These are phyloP conservation scores for Rhododendron vialii DNA, from an alignment of 148 eudicot species.

Conservation along the genomic window DNA sequence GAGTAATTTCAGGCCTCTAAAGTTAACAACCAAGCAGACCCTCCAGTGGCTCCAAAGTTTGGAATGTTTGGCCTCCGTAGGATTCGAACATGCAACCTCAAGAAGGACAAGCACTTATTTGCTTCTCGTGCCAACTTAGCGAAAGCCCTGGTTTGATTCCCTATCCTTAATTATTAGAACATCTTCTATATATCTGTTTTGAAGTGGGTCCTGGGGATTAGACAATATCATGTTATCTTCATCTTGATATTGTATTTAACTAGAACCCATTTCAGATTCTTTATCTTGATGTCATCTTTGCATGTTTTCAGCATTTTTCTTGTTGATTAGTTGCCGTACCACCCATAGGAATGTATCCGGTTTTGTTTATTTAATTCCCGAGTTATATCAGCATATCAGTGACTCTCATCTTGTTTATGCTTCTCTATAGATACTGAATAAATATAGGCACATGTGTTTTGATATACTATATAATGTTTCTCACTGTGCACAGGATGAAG, in stretches of 20 bases:
- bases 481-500: neutral
- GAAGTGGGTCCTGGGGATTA: neutral
- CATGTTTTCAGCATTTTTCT: neutral
- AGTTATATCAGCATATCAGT: neutral
- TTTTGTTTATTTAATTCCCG: neutral
- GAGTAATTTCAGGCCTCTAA: no score
- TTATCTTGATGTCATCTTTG: slow-evolving; percentile 5
- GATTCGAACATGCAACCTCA: neutral
- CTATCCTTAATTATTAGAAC: neutral
- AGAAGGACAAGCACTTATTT: neutral
- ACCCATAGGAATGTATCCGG: neutral
- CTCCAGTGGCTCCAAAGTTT: neutral
- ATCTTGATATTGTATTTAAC: neutral
- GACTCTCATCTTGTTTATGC: neutral
- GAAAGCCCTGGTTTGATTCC: neutral
- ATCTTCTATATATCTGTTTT: neutral
- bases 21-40: neutral
- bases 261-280: neutral
- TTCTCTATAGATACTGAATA: neutral
- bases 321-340: neutral
- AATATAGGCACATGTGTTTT: neutral
- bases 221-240: neutral
- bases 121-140: neutral
- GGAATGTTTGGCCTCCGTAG: neutral
- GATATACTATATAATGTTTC: neutral